Percentiles rank a stretch among this genome's conserved stretches.
Conservation (phyloP, 768 basidiomycete species). For the Lentinula sp. region DNA sequence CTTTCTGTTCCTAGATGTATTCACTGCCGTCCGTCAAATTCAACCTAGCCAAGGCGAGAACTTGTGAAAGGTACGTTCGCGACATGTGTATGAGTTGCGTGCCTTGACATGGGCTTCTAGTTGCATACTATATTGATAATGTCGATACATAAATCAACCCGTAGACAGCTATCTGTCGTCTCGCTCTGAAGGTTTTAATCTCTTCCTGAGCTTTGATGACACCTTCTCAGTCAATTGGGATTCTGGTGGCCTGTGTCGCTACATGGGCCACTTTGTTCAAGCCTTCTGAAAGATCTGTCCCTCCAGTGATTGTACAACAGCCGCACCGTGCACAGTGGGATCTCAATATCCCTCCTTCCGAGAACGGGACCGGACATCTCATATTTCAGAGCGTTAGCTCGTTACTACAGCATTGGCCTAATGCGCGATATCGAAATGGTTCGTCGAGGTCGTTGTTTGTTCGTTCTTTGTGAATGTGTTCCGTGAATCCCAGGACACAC, state of each 20-base stretch:
- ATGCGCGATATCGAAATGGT: slow-evolving; percentile 31
- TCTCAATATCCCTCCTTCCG: slow-evolving; percentile 14
- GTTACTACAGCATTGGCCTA: slow-evolving; percentile 30
- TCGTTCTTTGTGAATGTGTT: neutral
- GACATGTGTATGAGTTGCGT: neutral
- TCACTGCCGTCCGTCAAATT: neutral
- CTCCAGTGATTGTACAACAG: neutral
- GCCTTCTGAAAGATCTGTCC: neutral
- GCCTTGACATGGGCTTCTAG: neutral
- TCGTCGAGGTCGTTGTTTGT: neutral
- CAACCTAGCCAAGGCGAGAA: neutral
- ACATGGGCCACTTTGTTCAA: neutral
- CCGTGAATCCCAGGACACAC: slow-evolving; percentile 13
- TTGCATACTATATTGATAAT: neutral
- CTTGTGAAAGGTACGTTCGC: neutral
- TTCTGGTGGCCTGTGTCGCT: neutral
- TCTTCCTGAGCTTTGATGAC: neutral
- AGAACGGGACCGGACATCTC: slow-evolving; percentile 18
- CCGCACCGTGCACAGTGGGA: slow-evolving; percentile 10
- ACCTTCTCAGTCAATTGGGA: neutral
- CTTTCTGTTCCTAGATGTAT: neutral
- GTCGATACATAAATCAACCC: neutral
- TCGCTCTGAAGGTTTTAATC: neutral
- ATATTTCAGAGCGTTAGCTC: slow-evolving; percentile 17
- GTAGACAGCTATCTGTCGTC: neutral